phyloP scores from a whole-genome alignment of 2,329 filamentous ascomycete species.

The Thielaviopsis populi region DNA sequence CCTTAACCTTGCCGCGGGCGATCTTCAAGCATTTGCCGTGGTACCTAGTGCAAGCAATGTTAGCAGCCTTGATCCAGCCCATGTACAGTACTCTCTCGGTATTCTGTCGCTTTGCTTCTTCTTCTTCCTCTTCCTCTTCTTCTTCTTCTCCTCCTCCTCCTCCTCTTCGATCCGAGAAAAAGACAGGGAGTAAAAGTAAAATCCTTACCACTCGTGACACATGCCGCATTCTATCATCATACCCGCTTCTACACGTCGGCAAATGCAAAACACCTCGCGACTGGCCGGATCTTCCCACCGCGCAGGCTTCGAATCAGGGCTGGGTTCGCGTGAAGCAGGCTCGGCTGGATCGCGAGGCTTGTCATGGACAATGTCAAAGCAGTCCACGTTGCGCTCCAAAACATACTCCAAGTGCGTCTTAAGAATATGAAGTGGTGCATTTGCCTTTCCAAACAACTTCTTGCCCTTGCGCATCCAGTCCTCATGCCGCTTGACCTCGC shows the following conservation, averaged over 20 bases:
- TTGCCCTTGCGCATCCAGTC: constrained; percentile 99
- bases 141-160: no score
- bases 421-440: constrained; percentile 88
- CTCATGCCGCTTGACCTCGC: constrained; percentile 85
- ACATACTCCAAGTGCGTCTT: constrained; percentile 92
- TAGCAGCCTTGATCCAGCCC: not conserved
- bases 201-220: constrained; percentile 82
- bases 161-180: no score
- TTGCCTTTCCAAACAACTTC: constrained; percentile 94
- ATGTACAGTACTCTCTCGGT: no score
- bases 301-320: constrained; percentile 35
- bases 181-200: not conserved
- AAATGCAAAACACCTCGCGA: constrained; percentile 90
- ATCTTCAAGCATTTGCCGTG: constrained; percentile 98
- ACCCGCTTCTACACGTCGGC: constrained; percentile 77
- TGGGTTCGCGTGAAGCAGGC: constrained; percentile 72
- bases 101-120: no score
- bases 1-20: constrained; percentile 91
- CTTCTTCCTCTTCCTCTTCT: no score
- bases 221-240: constrained; percentile 99
- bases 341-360: constrained; percentile 82
- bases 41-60: constrained; percentile 45
- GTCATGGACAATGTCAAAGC: constrained; percentile 75
- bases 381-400: constrained; percentile 72
- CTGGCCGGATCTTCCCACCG: constrained; percentile 48